Base-by-base conservation (phyloP, 2,329 filamentous ascomycete species). In the Fusarium fracticaudum region DNA sequence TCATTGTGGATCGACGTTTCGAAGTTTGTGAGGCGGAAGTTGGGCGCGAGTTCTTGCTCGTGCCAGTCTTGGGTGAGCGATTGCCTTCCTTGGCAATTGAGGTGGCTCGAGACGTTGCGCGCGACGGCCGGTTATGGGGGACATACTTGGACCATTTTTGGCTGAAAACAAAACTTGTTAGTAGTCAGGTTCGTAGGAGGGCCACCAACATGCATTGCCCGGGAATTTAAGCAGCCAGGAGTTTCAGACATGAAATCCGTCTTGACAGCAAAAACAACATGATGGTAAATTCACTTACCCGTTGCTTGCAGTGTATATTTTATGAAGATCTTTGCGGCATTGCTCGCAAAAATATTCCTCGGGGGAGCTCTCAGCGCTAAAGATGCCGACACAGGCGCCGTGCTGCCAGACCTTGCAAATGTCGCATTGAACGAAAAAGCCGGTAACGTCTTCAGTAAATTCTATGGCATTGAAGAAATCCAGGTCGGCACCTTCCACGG, bases 351-450 rank as follows among this genome's bases (percentile, higher is more conserved):
- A 99, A 85, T 99, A 99, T 83, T 98, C 95, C 62, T 98, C 96
- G 15, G 96, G 96, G 75, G 94, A 96, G 81, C 93, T 92, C 76
- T 94, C 92, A 83, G 98, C 96, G 76, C 96, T 96, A 86, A 97
- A 95, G 79, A 99, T 98, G 69, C 96, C 96, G 68, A 99, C 96
- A 80, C 96, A 99, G 69, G 95, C 96, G 79, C 96, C 96, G 82
- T 99, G 96, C 83, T 99, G 96, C 96, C 96, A 99, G 73, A 98
- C 96, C 82, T 97, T 97, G 87, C 96, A 99, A 74, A 94, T 88
- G 84, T 98, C 96, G 88, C 96, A 99, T 86, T 98, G 96, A 76
- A 99, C 95, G 84, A 98, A 99, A 84, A 98, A 93, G 60, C 95
- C 96, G 50, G 96, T 96, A 75, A 96, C 89, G 75, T 98, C 96